A percentile compares a stretch with the other conserved stretches of the same genome.
Evolutionary conservation across 2,329 filamentous ascomycete genomes (phyloP).

Genomic region (Juglanconis oblonga): DNA sequence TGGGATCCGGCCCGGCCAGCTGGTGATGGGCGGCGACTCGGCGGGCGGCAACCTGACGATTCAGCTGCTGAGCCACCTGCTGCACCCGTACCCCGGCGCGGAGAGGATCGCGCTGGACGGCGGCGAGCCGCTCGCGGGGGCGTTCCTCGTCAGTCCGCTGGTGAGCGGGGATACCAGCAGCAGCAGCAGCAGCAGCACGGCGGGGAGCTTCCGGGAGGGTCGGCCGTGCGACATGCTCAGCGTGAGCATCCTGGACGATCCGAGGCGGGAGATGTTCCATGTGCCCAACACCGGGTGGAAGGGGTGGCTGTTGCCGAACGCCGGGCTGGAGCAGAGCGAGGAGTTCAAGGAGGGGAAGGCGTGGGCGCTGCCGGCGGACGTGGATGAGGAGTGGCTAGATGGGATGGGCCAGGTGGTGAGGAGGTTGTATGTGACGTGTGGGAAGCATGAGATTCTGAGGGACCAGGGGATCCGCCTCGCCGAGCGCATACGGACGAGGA

Average conservation of each 20-base stretch:
- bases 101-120: constrained; percentile 20
- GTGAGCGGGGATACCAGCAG: constrained; percentile 22
- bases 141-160: constrained; percentile 33
- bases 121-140: constrained; percentile 28
- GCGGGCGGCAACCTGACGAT: constrained; percentile 33
- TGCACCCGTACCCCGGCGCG: constrained; percentile 28
- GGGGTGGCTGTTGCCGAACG: not conserved
- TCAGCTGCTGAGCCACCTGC: constrained; percentile 31
- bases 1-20: constrained; percentile 28
- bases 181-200: too few species aligned
- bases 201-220: constrained; percentile 27
- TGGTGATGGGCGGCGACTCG: constrained; percentile 36
- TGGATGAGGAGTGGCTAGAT: constrained; percentile 26
- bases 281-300: not conserved
- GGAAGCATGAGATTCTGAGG: constrained; percentile 29
- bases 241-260: constrained; percentile 4
- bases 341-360: constrained; percentile 16
- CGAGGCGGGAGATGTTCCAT: constrained; percentile 15
- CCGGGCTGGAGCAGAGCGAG: not conserved
- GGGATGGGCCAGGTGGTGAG: constrained; percentile 22
- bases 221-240: constrained; percentile 33
- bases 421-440: constrained; percentile 31
- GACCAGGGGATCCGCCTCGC: constrained; percentile 28
- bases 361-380: constrained; percentile 29
- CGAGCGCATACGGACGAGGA: constrained; percentile 21